These are phyloP conservation scores for Gonapodya prolifera DNA, from an alignment of 192 early-diverging fungal genomes.

Conservation along the genomic window DNA sequence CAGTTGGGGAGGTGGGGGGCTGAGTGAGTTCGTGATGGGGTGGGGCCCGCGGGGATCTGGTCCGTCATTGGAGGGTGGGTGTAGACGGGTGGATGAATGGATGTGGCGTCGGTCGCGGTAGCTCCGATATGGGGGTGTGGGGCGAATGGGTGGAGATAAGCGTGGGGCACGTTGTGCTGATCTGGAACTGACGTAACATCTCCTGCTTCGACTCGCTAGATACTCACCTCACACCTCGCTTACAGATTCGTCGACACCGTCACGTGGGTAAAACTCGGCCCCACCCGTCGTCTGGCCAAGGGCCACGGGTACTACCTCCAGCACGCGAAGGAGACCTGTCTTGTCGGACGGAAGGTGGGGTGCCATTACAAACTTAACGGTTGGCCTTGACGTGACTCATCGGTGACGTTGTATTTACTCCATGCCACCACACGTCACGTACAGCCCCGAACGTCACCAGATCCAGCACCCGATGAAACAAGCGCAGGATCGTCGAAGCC, in stretches of 20 bases:
- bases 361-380: not conserved
- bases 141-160: too few relatives aligned
- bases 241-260: conserved; percentile 81
- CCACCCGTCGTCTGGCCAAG: conserved; percentile 92
- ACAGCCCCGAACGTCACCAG: not conserved
- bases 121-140: too few relatives aligned
- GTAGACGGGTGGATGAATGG: too few relatives aligned
- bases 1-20: conserved; percentile 94
- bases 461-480: conserved; percentile 41
- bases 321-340: conserved; percentile 94
- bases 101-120: too few relatives aligned
- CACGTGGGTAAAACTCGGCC: conserved; percentile 94
- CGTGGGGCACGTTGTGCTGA: too few relatives aligned
- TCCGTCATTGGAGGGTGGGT: too few relatives aligned
- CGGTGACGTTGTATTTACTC: not conserved
- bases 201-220: too few relatives aligned
- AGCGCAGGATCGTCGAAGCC: too few relatives aligned
- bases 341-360: conserved; percentile 78
- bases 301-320: conserved; percentile 96
- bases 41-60: too few relatives aligned
- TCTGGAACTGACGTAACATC: not conserved
- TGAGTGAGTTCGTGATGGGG: conserved; percentile 39
- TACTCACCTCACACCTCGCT: not conserved
- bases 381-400: not conserved
- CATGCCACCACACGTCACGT: not conserved